Evolutionary conservation across 495 filamentous ascomycete species (phyloP).

Genomic region (Tuber umbilicatum): DNA sequence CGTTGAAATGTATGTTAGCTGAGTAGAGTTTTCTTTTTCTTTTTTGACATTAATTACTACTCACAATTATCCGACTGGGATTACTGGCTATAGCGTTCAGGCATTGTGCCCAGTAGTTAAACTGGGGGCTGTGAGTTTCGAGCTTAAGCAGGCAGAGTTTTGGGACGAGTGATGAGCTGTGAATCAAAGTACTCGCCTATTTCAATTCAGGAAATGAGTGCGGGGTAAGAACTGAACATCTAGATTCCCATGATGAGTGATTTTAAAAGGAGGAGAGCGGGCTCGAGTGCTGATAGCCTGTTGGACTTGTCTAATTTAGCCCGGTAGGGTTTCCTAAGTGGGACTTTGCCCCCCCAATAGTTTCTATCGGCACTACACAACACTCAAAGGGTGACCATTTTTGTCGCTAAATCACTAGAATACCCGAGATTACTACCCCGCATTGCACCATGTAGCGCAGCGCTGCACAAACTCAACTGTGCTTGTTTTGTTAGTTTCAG

Average conservation of each 20-base stretch:
- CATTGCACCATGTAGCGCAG: not conserved
- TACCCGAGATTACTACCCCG: not conserved
- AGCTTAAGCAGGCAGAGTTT: fast-evolving
- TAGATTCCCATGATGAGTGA: not conserved
- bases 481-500: not conserved
- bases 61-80: no score
- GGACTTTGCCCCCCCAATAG: not conserved
- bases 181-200: not conserved
- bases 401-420: not conserved
- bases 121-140: not conserved
- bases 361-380: not conserved
- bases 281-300: not conserved
- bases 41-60: no score
- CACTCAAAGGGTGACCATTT: not conserved
- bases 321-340: not conserved
- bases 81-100: no score
- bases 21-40: no score
- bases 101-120: no score
- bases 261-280: not conserved
- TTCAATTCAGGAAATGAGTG: not conserved
- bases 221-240: not conserved
- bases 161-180: not conserved
- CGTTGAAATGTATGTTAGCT: no score
- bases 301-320: not conserved
- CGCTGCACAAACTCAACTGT: not conserved